Evolutionary conservation across 1,284 basidiomycete species (phyloP), one percentile per base, ranked within the genome.

Genomic region (Singerocomus rubriflavus): DNA sequence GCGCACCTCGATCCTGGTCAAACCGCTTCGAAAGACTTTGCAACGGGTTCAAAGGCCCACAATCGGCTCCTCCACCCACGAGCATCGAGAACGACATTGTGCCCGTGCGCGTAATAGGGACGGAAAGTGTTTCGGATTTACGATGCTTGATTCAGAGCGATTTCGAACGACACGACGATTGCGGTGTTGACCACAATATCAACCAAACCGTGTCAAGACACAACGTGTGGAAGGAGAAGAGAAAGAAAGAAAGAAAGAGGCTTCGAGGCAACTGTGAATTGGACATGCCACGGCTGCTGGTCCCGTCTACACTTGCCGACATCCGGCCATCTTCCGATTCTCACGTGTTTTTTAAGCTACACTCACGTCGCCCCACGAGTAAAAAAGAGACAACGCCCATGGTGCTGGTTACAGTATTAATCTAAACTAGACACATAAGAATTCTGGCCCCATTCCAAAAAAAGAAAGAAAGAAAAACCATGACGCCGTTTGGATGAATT

Each of bases 21-120:
- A 91, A 85, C 44, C 79, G 75, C 64, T 92, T 92, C 0, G 85
- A 76, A 7, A 93, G 78, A 21, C 78, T 80, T 60, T 90, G 87
- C n/a, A 93, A 68, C 11, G 89, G 81, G 64, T 92, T 93, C 2
- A 80, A 78, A 6, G 91, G 90, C 1, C 91, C 91, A 57, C 90
- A 93, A 42, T 91, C 88, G 1, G 86, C 80, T 48, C 78, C 82
- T 54, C 79, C 82, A 52, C 78, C 81, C 33, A 85, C 75, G 14
- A 92, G 83, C 75, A 88, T 77, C 47, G 86, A 84, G 21, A 91
- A 72, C 10, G 88, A 82, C 89, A 91, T 91, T 10, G 42, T 42
- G 32, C 9, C 8, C 27, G 35, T 38, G 17, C 13, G 38, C 43
- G 26, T 4, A 27, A 39, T 34, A 16, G 29, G 0, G 31, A 25